phyloP scores from a whole-genome alignment of 257 asterid species.

The Perilla frutescens region DNA sequence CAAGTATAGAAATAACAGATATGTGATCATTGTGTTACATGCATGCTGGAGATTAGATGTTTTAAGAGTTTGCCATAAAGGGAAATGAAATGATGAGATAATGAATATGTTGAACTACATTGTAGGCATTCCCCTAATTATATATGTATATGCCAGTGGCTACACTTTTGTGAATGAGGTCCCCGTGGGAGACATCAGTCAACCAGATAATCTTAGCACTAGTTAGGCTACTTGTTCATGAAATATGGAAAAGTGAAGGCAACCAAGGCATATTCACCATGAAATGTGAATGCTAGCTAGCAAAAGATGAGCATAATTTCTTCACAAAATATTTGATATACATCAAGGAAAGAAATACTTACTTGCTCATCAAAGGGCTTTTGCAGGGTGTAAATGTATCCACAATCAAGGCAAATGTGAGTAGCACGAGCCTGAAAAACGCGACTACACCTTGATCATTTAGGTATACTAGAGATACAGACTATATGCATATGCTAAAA shows the following conservation, averaged over 20 bases:
- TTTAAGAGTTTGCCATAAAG: too few species aligned
- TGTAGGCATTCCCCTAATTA: too few species aligned
- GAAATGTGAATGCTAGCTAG: neutral
- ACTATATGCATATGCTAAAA: too few species aligned
- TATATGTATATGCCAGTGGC: too few species aligned
- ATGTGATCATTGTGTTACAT: neutral
- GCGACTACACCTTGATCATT: neutral
- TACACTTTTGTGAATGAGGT: too few species aligned
- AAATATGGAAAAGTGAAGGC: too few species aligned
- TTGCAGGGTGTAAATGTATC: constrained; percentile 79
- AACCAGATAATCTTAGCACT: too few species aligned
- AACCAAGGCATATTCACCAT: neutral
- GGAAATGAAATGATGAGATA: neutral
- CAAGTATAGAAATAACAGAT: neutral
- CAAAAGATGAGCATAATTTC: neutral
- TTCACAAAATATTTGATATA: neutral
- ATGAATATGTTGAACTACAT: too few species aligned
- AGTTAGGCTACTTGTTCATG: too few species aligned
- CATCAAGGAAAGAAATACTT: constrained; percentile 30
- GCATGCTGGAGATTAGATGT: too few species aligned
- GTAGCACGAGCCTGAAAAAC: constrained; percentile 80
- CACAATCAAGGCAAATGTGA: constrained; percentile 98
- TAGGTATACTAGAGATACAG: neutral
- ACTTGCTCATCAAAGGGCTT: constrained; percentile 94
- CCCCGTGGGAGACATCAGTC: too few species aligned